These are phyloP conservation scores for Scalesia atractyloides DNA, from an alignment of 129 eudicot genomes.

Conservation along the genomic window DNA sequence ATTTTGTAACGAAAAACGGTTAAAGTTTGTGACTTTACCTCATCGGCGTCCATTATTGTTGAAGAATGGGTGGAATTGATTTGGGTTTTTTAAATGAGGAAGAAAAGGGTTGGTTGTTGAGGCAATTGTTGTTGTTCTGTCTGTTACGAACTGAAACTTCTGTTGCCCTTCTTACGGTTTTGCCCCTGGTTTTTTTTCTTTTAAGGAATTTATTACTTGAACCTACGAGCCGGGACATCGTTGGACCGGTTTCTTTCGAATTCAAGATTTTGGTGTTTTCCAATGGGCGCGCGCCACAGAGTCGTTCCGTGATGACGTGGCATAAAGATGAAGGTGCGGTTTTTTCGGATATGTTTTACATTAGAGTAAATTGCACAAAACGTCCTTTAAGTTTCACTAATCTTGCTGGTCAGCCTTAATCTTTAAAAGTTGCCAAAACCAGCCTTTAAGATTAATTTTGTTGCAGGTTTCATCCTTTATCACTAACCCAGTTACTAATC, in stretches of 20 bases:
- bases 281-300: conserved; percentile 28
- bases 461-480: too few species aligned
- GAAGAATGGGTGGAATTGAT: conserved; percentile 25
- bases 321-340: background rate
- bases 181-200: conserved; percentile 18
- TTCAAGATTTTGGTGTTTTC: conserved; percentile 12
- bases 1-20: conserved; percentile 24
- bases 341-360: too few species aligned
- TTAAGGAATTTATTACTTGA: conserved; percentile 29
- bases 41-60: conserved; percentile 55
- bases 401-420: too few species aligned
- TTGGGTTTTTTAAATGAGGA: conserved; percentile 2
- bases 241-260: conserved; percentile 37
- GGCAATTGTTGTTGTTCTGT: conserved; percentile 41
- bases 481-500: too few species aligned
- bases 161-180: conserved; percentile 40
- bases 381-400: too few species aligned
- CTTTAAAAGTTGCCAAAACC: too few species aligned
- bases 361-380: too few species aligned
- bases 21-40: conserved; percentile 39
- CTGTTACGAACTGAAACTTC: conserved; percentile 63
- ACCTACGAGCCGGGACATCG: conserved; percentile 26
- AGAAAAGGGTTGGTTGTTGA: conserved; percentile 37
- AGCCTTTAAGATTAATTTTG: too few species aligned
- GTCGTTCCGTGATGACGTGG: conserved; percentile 24